Evolutionary conservation across 495 filamentous ascomycete species (phyloP).

Genomic region (Penicillium antarcticum): DNA sequence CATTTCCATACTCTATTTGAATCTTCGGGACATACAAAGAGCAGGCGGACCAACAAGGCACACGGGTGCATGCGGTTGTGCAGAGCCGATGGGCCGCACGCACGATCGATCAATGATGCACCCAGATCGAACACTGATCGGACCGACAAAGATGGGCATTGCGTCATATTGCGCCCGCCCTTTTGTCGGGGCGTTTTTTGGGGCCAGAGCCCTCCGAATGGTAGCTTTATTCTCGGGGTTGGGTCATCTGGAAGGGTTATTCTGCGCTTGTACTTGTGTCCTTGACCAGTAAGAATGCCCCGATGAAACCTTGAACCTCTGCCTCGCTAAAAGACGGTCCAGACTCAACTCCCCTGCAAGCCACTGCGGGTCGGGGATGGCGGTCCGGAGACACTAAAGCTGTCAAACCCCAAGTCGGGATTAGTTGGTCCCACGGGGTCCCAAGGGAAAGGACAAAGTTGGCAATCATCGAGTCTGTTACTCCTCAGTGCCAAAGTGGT

Average conservation of each 20-base stretch:
- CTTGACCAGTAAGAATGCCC: not conserved
- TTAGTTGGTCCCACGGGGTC: conserved; percentile 3
- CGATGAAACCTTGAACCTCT: not conserved
- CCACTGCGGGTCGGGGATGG: conserved; percentile 18
- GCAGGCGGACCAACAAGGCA: conserved; percentile 1
- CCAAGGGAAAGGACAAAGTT: conserved; percentile 17
- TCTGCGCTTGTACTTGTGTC: conserved; percentile 3
- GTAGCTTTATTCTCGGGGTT: not conserved
- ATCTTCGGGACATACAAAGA: conserved; percentile 18
- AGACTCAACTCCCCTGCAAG: conserved; percentile 4
- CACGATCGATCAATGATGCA: conserved; percentile 24
- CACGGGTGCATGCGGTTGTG: conserved; percentile 7
- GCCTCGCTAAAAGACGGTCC: conserved; percentile 5
- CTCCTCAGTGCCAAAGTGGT: not conserved
- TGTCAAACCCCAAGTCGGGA: conserved; percentile 17
- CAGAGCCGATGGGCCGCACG: conserved; percentile 2
- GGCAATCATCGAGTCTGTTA: conserved; percentile 13
- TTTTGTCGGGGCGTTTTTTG: conserved; percentile 1
- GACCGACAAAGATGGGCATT: not conserved
- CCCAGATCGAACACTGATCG: conserved; percentile 20
- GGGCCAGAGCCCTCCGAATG: not conserved
- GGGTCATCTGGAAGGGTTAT: not conserved
- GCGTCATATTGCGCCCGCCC: conserved; percentile 9
- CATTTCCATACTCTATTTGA: conserved; percentile 20
- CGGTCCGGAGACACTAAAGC: conserved; percentile 26